Percentiles rank a stretch among this genome's conserved stretches.
Evolutionary conservation across 805 yeast genomes (phyloP).

Genomic region (Limtongia smithiae): DNA sequence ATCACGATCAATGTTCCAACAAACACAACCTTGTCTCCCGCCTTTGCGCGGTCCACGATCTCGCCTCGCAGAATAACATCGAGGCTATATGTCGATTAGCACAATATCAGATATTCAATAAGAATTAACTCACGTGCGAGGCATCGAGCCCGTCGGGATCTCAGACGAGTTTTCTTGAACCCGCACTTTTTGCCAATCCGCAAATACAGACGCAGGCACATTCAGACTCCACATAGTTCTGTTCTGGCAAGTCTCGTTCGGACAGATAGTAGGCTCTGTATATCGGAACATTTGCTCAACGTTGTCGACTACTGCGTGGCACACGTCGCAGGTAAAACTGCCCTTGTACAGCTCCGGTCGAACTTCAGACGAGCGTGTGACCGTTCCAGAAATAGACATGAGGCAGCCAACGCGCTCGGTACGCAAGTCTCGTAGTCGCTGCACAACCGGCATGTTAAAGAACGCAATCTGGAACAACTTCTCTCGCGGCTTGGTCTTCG

Average conservation of each 20-base stretch:
- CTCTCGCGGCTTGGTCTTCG: conserved; percentile 49
- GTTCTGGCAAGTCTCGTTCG: conserved; percentile 82
- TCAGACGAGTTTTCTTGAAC: conserved; percentile 95
- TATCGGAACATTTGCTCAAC: conserved; percentile 90
- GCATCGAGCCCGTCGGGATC: conserved; percentile 98
- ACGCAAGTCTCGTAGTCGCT: conserved; percentile 83
- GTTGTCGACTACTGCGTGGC: conserved; percentile 79
- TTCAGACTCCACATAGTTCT: conserved; percentile 81
- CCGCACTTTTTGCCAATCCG: conserved; percentile 95
- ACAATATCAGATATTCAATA: background rate
- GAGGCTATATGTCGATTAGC: conserved; percentile 42
- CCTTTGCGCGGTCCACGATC: conserved; percentile 91
- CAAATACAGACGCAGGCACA: conserved; percentile 76
- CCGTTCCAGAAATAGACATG: conserved; percentile 86
- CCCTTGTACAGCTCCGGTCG: conserved; percentile 89
- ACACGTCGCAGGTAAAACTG: conserved; percentile 82
- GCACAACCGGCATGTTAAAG: conserved; percentile 74
- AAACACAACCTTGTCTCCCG: conserved; percentile 92
- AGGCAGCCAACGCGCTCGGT: conserved; percentile 85
- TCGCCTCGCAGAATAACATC: conserved; percentile 93
- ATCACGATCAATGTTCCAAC: conserved; percentile 93
- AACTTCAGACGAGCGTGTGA: conserved; percentile 92
- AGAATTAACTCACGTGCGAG: conserved; percentile 54
- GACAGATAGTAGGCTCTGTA: conserved; percentile 92
- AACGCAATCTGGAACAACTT: conserved; percentile 86